Evolutionary conservation across 768 basidiomycete species (phyloP).

Genomic region (Cystobasidium tubakii): DNA sequence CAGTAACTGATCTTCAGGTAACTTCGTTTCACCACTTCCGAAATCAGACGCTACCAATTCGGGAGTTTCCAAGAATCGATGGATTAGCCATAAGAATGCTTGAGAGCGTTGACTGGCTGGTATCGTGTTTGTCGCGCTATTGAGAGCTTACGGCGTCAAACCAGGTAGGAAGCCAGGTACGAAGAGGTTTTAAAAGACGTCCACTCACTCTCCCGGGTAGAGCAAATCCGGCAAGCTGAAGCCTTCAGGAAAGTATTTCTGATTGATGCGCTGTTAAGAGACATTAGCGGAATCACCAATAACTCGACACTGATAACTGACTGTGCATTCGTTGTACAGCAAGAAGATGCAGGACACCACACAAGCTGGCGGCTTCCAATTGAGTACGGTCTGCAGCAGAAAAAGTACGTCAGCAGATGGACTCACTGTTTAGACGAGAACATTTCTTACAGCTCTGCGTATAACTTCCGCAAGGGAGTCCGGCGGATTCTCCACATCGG

Average conservation of each 20-base stretch:
- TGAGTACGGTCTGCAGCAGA: conserved; percentile 50
- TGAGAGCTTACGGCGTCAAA: too few relatives aligned
- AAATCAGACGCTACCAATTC: conserved; percentile 67
- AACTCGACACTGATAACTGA: conserved; percentile 51
- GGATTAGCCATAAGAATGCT: conserved; percentile 77
- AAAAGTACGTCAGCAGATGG: conserved; percentile 34
- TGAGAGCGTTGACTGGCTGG: conserved; percentile 67
- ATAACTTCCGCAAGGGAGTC: conserved; percentile 60
- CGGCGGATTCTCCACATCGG: conserved; percentile 56
- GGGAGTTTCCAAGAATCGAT: conserved; percentile 69
- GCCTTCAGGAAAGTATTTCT: conserved; percentile 65
- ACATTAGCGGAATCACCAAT: conserved; percentile 36
- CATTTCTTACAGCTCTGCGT: conserved; percentile 55
- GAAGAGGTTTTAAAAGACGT: too few relatives aligned
- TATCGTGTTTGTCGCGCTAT: conserved; percentile 48
- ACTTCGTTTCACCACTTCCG: conserved; percentile 47
- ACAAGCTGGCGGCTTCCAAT: conserved; percentile 68
- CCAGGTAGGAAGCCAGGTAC: too few relatives aligned
- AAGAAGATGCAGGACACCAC: conserved; percentile 69
- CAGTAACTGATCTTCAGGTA: conserved; percentile 59
- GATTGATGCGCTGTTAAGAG: conserved; percentile 45
- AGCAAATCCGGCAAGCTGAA: conserved; percentile 70
- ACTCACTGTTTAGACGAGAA: too few relatives aligned
- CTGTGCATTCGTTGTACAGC: conserved; percentile 64
- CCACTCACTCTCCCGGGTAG: conserved; percentile 59